Conservation (phyloP, 1,284 basidiomycete species). For the Boletus nobilissimus region DNA sequence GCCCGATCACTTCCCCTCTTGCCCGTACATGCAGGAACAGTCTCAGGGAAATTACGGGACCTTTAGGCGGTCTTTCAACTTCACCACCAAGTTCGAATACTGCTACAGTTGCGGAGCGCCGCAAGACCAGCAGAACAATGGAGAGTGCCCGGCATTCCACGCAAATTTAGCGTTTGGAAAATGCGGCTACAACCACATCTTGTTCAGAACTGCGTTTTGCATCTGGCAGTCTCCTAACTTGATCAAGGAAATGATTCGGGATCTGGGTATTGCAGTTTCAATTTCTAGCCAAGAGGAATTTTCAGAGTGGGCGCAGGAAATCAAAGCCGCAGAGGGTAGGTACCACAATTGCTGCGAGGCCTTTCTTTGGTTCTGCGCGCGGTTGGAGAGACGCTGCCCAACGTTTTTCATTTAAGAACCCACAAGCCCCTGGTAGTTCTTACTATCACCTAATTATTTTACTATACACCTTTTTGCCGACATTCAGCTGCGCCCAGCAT, state of each 20-base stretch:
- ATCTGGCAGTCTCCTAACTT: conserved; percentile 7
- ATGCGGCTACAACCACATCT: conserved; percentile 11
- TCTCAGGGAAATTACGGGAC: not conserved
- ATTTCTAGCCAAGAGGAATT: conserved; percentile 3
- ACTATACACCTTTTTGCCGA: too few relatives aligned
- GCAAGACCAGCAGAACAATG: not conserved
- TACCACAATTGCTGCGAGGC: conserved; percentile 6
- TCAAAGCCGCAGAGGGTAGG: not conserved
- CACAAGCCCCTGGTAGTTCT: too few relatives aligned
- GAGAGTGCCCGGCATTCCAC: conserved; percentile 7
- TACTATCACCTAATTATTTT: too few relatives aligned
- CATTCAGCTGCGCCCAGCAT: too few relatives aligned
- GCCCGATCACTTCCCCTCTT: not conserved
- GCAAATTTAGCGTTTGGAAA: not conserved
- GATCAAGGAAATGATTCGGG: not conserved
- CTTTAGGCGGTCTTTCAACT: conserved; percentile 1
- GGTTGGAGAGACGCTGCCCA: not conserved
- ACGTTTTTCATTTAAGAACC: conserved; percentile 9
- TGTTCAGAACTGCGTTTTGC: conserved; percentile 2
- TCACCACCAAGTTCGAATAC: conserved; percentile 7
- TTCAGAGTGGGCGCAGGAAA: not conserved
- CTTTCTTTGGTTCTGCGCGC: conserved; percentile 15
- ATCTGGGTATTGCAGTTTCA: not conserved
- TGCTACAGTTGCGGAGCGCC: not conserved
- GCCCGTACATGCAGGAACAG: not conserved